Evolutionary conservation across 2,329 filamentous ascomycete species (phyloP), one percentile per base, ranked within the genome.

Genomic region (Stachybotrys chartarum): DNA sequence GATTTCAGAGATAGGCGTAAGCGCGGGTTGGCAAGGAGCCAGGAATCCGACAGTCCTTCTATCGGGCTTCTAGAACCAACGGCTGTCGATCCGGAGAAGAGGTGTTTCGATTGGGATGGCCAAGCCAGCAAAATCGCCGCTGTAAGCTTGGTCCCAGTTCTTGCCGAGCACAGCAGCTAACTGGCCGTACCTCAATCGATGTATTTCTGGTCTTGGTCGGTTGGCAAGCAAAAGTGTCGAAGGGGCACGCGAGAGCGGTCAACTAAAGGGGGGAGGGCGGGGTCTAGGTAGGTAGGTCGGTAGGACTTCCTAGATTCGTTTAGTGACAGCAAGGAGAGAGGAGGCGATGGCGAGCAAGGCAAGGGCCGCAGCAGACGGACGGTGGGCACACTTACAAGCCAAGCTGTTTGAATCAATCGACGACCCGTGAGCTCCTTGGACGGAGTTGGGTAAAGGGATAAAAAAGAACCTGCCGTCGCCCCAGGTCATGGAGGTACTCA

Each of bases 301-400:
- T 24, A 24, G 24, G 24, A 24, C 35, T 42, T 42, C 35, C 14
- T 14, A 42, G 10, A 14, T 2, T 10, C 35, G 35, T 10, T 42
- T 42, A 42, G 35, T 42, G 35, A 14, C 35, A 5, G 35, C 8
- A 14, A 42, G 14, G 62, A 62, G 62, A 62, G 61, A 62, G 52
- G 62, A 55, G 53, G 55, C 35, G 14, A 10, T 42, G 35, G 10
- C 8, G 35, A 42, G 35, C 10, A 42, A 10, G 35, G 35, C 35
- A 10, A 2, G 35, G 14, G 35, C 35, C 8, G 35, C 35, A 42
- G 35, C 35, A 14, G 35, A 6, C 35, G 35, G 14, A 14, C 35
- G 14, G 5, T 14, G 35, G 35, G 14, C 35, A 42, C 10, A 42
- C 35, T 42, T 42, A 42, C 35, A 10, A 42, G 14, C 35, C 35